Evolutionary conservation across 2,329 filamentous ascomycete species (phyloP).

Genomic region (Lasiodiplodia sp.): DNA sequence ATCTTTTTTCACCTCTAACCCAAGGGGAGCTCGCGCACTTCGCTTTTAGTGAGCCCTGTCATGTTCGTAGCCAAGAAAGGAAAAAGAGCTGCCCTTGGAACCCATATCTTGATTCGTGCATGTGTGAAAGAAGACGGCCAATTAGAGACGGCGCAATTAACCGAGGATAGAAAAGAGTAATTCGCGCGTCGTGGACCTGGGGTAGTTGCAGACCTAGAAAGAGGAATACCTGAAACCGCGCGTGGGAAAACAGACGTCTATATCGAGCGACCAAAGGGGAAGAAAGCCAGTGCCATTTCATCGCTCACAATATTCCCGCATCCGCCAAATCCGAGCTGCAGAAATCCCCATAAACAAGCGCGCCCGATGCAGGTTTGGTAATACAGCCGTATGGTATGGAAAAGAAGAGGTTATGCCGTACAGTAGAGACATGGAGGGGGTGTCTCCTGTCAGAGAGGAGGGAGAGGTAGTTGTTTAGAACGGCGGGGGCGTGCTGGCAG

Average conservation of each 20-base stretch:
- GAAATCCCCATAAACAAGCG: constrained; percentile 18
- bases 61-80: constrained; percentile 19
- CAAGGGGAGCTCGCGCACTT: constrained; percentile 13
- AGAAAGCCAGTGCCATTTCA: constrained; percentile 13
- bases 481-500: constrained; percentile 45
- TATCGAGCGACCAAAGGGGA: constrained; percentile 14
- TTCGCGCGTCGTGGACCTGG: constrained; percentile 3
- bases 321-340: constrained; percentile 18
- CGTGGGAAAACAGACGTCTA: constrained; percentile 23
- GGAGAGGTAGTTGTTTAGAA: constrained; percentile 42
- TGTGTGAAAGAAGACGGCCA: constrained; percentile 11
- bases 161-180: constrained; percentile 8
- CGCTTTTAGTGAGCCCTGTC: constrained; percentile 7
- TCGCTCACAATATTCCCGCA: constrained; percentile 26
- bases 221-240: constrained; percentile 10
- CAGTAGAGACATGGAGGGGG: constrained; percentile 8
- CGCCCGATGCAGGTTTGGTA: constrained; percentile 29
- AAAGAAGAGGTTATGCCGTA: constrained; percentile 25
- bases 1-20: constrained; percentile 11
- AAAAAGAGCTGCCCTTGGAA: constrained; percentile 20
- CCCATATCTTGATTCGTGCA: neutral
- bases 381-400: constrained; percentile 26
- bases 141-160: constrained; percentile 19
- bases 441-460: neutral
- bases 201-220: constrained; percentile 14